phyloP scores from a whole-genome alignment of 305 asterid genomes.

The Rubia tinctorum region DNA sequence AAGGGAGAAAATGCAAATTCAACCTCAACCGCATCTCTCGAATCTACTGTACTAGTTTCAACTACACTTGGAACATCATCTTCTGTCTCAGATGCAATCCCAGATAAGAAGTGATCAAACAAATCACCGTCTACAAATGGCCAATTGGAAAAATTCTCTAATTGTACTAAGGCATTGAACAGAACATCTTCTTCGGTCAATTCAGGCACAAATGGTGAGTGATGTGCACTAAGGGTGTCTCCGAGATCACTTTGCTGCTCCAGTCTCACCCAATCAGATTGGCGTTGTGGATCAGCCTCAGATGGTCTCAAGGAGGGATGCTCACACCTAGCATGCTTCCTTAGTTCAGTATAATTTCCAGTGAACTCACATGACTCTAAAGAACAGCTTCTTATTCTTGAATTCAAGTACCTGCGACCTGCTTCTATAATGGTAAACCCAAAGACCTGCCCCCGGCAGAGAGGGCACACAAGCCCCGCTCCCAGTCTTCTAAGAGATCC shows the following conservation, averaged over 20 bases:
- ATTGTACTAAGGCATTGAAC: conserved; percentile 21
- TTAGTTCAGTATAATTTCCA: conserved; percentile 60
- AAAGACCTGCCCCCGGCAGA: conserved; percentile 59
- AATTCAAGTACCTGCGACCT: conserved; percentile 58
- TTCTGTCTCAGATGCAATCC: conserved; percentile 25
- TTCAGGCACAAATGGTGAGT: conserved; percentile 29
- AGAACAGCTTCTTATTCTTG: conserved; percentile 59
- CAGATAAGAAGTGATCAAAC: conserved; percentile 35
- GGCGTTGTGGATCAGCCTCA: conserved; percentile 45
- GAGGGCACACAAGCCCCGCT: conserved; percentile 57
- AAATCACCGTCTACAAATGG: neutral
- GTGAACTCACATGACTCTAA: conserved; percentile 52
- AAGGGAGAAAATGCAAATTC: conserved; percentile 37
- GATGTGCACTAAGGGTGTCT: conserved; percentile 50
- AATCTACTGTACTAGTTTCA: conserved; percentile 15
- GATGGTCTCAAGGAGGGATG: conserved; percentile 63
- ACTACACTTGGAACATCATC: conserved; percentile 27
- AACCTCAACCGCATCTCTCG: conserved; percentile 12
- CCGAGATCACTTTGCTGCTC: conserved; percentile 48
- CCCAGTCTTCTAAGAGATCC: conserved; percentile 18
- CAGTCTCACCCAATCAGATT: conserved; percentile 53
- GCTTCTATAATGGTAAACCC: conserved; percentile 45
- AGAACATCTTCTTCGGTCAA: conserved; percentile 21
- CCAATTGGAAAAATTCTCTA: conserved; percentile 12
- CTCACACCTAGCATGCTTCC: conserved; percentile 71